Evolutionary conservation across 345 rosid genomes (phyloP), one percentile per base, ranked within the genome.

Genomic region (Iberis pinnata): DNA sequence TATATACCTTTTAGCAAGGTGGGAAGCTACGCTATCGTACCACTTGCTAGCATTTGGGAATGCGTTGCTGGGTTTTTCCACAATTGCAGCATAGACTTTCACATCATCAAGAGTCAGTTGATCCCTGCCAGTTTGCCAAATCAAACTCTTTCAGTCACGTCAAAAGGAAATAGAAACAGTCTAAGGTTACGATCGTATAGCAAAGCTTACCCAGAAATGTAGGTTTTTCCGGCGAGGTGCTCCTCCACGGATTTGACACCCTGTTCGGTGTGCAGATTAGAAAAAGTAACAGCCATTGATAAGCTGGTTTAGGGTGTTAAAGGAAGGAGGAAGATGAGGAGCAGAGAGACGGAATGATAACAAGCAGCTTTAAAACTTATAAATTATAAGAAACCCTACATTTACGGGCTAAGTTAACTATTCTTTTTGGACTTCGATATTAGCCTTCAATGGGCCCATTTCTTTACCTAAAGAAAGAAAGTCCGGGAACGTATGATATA

Each of bases 181-280:
- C n/a, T n/a, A n/a, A n/a, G n/a, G n/a, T 6, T 6, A 29, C 33
- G 10, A 29, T 29, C 9, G 8, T 4, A 9, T 6, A 29, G 8
- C 0, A 13, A 4, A 29, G 8, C 33, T 29, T 29, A 84, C 96
- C 96, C 80, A 27, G 85, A 78, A 58, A 90, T 70, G 64, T 75
- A 84, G 2, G 86, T 60, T 63, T 86, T 80, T 1, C 87, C 85
- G 4, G 85, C 58, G 45, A 90, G 92, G 67, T 68, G 73, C 43
- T 63, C 76, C 9, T 90, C 85, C 10, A 90, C 81, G 10, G 85
- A 39, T 70, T 84, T 82, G 58, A 86, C 79, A 38, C 98, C 98
- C 5, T 80, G 58, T 35, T 80, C 92, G 0, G 94, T 76, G 83
- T 80, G 80, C 39, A 89, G 80, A 75, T 89, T 78, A 20, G 94